Percentiles rank a stretch among this genome's conserved stretches.
Conservation (phyloP, 192 early-diverging fungal species). For the Martensiomyces pterosporus region DNA sequence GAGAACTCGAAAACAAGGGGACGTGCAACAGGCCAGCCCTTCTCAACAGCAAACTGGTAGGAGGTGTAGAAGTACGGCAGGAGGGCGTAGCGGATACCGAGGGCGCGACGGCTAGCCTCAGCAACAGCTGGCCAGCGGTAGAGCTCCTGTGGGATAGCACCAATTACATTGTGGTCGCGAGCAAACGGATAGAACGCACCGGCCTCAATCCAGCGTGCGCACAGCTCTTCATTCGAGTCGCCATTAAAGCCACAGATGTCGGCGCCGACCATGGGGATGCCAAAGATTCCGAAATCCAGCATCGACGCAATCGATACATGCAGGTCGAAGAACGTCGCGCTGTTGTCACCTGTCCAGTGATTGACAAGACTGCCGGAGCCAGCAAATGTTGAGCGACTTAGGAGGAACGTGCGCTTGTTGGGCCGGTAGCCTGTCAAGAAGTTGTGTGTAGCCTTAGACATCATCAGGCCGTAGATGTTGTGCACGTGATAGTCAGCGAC, state of each 20-base stretch:
- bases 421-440: conserved; percentile 43
- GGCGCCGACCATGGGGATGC: conserved; percentile 64
- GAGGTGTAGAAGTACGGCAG: conserved; percentile 62
- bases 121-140: conserved; percentile 57
- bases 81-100: conserved; percentile 56
- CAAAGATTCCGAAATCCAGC: conserved; percentile 67
- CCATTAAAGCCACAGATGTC: conserved; percentile 70
- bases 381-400: conserved; percentile 62
- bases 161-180: conserved; percentile 60
- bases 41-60: conserved; percentile 46
- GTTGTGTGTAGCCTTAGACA: conserved; percentile 49
- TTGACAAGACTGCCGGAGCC: conserved; percentile 52
- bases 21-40: conserved; percentile 54
- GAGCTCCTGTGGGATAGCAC: conserved; percentile 53
- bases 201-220: conserved; percentile 62
- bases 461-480: conserved; percentile 62
- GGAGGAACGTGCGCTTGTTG: conserved; percentile 55
- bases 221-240: conserved; percentile 58
- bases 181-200: conserved; percentile 63
- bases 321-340: conserved; percentile 56
- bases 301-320: conserved; percentile 56
- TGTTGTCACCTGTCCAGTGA: conserved; percentile 58
- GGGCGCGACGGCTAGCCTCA: conserved; percentile 50
- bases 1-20: conserved; percentile 57
- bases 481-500: conserved; percentile 54